Conservation (phyloP, 1,284 basidiomycete genomes). For the Gomphus bonarii region DNA sequence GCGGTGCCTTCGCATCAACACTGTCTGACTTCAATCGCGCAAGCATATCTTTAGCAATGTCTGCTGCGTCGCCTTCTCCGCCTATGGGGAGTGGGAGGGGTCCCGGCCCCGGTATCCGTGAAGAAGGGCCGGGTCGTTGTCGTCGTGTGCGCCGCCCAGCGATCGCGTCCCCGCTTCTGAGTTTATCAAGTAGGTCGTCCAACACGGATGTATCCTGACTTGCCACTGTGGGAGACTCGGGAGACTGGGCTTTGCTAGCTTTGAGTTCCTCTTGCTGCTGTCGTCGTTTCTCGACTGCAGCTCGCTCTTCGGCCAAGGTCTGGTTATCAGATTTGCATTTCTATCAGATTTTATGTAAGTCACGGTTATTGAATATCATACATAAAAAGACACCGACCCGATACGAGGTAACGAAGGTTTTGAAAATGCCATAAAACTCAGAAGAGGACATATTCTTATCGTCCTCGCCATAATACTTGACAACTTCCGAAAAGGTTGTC, state of each 20-base stretch:
- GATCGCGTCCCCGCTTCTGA: slow-evolving; percentile 58
- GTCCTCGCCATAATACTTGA: slow-evolving; percentile 88
- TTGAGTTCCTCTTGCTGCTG: slow-evolving; percentile 54
- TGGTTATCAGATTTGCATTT: slow-evolving; percentile 80
- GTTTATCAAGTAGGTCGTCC: slow-evolving; percentile 63
- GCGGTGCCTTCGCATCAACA: slow-evolving; percentile 24
- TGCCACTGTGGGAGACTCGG: slow-evolving; percentile 33
- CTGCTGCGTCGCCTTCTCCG: slow-evolving; percentile 37
- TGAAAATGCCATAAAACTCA: slow-evolving; percentile 93
- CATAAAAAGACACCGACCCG: slow-evolving; percentile 38
- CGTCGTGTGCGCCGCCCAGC: slow-evolving; percentile 43
- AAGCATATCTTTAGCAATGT: slow-evolving; percentile 63
- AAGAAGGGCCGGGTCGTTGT: slow-evolving; percentile 30
- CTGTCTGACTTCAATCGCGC: slow-evolving; percentile 60
- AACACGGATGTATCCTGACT: slow-evolving; percentile 54
- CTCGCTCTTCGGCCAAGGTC: slow-evolving; percentile 53
- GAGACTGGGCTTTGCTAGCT: slow-evolving; percentile 41
- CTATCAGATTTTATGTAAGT: slow-evolving; percentile 27
- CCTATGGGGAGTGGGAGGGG: slow-evolving; percentile 16
- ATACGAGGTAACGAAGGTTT: slow-evolving; percentile 89
- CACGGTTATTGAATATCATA: slow-evolving; percentile 9
- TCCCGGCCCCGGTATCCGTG: slow-evolving; percentile 30
- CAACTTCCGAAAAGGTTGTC: slow-evolving; percentile 68
- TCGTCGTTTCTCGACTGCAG: slow-evolving; percentile 53
- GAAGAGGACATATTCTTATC: slow-evolving; percentile 72